Conservation (phyloP, 2,329 filamentous ascomycete genomes). For the Pseudogymnoascus sp. region DNA sequence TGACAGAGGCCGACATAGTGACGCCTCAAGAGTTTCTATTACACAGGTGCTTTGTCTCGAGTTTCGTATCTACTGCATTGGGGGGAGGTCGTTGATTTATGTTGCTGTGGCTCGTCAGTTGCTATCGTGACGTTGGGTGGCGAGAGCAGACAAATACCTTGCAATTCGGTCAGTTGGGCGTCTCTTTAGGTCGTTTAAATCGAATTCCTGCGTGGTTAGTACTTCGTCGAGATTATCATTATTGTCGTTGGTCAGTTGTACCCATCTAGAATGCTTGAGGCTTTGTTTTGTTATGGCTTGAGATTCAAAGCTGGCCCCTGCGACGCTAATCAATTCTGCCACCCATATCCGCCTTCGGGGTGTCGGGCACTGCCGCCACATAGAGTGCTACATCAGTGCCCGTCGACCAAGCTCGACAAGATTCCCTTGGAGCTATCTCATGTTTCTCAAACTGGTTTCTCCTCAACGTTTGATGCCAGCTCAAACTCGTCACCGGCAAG, state of each 20-base stretch:
- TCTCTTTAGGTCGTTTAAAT: neutral
- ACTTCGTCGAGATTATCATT: conserved; percentile 5
- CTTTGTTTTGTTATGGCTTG: conserved; percentile 7
- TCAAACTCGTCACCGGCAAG: neutral
- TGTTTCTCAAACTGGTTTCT: neutral
- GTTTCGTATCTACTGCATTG: neutral
- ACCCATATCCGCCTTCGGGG: conserved; percentile 1
- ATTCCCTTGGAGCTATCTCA: conserved; percentile 1
- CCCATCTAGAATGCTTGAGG: neutral
- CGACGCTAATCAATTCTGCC: conserved; percentile 5
- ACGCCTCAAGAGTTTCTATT: neutral
- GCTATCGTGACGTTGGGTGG: neutral
- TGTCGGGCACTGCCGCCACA: neutral
- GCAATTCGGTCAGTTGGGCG: neutral
- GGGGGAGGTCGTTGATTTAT: neutral
- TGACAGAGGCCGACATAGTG: neutral
- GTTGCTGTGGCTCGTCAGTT: neutral
- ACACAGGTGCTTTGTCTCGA: neutral
- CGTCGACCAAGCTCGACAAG: neutral
- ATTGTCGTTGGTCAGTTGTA: conserved; percentile 2
- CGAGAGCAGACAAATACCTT: neutral
- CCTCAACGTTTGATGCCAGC: neutral
- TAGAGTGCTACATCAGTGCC: neutral
- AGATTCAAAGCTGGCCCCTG: conserved; percentile 4
- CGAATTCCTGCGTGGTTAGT: conserved; percentile 4